Conservation (phyloP, 2,329 filamentous ascomycete species). For the Pseudogymnoascus sp. region DNA sequence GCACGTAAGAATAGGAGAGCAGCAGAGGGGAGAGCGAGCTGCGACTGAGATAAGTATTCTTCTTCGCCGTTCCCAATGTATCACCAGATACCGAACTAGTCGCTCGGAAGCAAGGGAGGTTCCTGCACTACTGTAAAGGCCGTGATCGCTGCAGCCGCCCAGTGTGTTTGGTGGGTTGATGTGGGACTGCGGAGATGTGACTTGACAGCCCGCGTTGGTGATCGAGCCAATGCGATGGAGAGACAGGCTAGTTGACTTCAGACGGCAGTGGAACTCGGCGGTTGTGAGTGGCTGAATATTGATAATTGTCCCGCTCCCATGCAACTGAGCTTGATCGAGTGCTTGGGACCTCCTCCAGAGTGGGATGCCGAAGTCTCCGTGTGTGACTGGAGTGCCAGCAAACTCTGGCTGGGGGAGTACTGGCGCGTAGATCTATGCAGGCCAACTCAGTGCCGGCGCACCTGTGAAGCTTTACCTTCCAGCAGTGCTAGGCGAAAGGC, state of each 20-base stretch:
- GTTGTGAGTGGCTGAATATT: constrained; percentile 2
- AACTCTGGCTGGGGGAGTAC: not conserved
- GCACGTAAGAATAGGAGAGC: not conserved
- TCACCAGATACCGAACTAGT: constrained; percentile 4
- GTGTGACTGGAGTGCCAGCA: constrained; percentile 2
- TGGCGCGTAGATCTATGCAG: constrained; percentile 3
- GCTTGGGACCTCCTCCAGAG: not conserved
- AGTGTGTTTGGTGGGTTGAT: constrained; percentile 4
- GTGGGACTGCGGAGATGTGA: constrained; percentile 1
- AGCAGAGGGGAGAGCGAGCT: not conserved
- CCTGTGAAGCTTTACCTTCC: not conserved
- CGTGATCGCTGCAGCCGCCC: constrained; percentile 7
- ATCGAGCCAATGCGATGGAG: constrained; percentile 1
- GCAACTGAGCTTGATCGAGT: constrained; percentile 1
- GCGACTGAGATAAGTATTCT: not conserved
- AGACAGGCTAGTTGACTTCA: not conserved
- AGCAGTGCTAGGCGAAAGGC: not conserved
- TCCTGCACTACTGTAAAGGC: constrained; percentile 1
- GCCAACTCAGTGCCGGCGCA: not conserved
- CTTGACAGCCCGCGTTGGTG: not conserved
- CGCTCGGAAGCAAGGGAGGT: constrained; percentile 1
- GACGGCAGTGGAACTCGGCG: not conserved
- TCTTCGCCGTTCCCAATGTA: constrained; percentile 2
- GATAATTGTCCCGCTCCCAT: constrained; percentile 1
- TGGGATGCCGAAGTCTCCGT: not conserved